A percentile compares a stretch with the other conserved stretches of the same genome.
Evolutionary conservation across 2,329 filamentous ascomycete species (phyloP).

Genomic region (Trichothecium roseum): DNA sequence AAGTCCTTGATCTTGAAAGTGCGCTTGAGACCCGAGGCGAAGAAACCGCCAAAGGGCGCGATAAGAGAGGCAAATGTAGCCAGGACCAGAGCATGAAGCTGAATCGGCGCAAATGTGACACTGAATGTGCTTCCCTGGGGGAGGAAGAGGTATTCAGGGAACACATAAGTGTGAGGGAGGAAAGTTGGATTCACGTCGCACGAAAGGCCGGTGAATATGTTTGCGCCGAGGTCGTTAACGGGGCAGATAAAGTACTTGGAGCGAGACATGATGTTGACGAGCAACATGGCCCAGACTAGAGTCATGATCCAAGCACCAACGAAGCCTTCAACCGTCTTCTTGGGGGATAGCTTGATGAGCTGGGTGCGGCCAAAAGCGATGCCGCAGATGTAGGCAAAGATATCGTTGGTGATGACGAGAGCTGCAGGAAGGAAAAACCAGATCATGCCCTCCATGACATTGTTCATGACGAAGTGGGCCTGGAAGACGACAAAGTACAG

Average conservation of each 20-base stretch:
- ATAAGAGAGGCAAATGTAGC: slow-evolving; percentile 93
- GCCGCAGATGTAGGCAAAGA: slow-evolving; percentile 94
- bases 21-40: slow-evolving; percentile 92
- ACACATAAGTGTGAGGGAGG: slow-evolving; percentile 60
- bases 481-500: slow-evolving; percentile 96
- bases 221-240: slow-evolving; percentile 90
- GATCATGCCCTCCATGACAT: slow-evolving; percentile 98
- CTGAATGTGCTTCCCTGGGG: slow-evolving; percentile 48
- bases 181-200: slow-evolving; percentile 92
- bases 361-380: slow-evolving; percentile 95
- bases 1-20: slow-evolving; percentile 99
- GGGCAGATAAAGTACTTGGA: slow-evolving; percentile 98
- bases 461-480: slow-evolving; percentile 99
- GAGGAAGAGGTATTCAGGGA: slow-evolving; percentile 64
- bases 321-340: slow-evolving; percentile 98
- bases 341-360: slow-evolving; percentile 94
- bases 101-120: slow-evolving; percentile 75
- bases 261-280: slow-evolving; percentile 76
- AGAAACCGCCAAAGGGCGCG: slow-evolving; percentile 96
- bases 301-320: slow-evolving; percentile 95
- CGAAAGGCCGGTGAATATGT: slow-evolving; percentile 79
- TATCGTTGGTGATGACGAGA: slow-evolving; percentile 96
- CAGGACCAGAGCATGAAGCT: slow-evolving; percentile 83
- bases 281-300: slow-evolving; percentile 68
- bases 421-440: slow-evolving; percentile 97